A percentile compares a stretch with the other conserved stretches of the same genome.
Evolutionary conservation across 2,329 filamentous ascomycete species (phyloP).

Genomic region (Calonectria ilicicola): DNA sequence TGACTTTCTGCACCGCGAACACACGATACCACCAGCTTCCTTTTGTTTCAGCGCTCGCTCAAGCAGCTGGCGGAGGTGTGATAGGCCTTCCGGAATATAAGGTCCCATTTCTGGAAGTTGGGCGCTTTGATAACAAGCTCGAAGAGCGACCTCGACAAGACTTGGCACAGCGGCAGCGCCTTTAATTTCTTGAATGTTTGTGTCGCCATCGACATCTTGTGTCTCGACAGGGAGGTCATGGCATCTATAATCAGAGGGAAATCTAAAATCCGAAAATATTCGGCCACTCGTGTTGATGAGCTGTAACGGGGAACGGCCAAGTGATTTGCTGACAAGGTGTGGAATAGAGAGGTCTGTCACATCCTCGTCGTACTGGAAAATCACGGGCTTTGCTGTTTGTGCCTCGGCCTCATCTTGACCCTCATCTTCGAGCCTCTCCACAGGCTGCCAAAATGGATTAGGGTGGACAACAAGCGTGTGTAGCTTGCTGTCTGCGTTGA

Average conservation of each 20-base stretch:
- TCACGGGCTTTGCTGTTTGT: constrained; percentile 17
- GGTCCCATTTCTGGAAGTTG: constrained; percentile 56
- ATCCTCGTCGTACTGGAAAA: constrained; percentile 19
- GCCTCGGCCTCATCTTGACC: neutral
- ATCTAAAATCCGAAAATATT: constrained; percentile 45
- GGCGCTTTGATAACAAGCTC: constrained; percentile 57
- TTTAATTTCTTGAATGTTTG: neutral
- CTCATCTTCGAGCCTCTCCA: constrained; percentile 22
- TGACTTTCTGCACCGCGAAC: constrained; percentile 62
- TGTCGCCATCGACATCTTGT: constrained; percentile 19
- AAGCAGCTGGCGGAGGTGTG: constrained; percentile 55
- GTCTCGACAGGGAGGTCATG: constrained; percentile 39
- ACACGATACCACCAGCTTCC: constrained; percentile 61
- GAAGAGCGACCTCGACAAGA: constrained; percentile 63
- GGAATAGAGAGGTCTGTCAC: constrained; percentile 18
- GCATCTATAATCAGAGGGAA: constrained; percentile 38
- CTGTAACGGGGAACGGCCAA: constrained; percentile 49
- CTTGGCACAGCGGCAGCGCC: constrained; percentile 57
- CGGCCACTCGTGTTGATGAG: constrained; percentile 45
- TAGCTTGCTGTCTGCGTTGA: constrained; percentile 60
- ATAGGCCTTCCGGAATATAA: constrained; percentile 56
- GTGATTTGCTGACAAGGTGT: constrained; percentile 37
- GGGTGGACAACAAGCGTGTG: constrained; percentile 67
- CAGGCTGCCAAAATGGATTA: constrained; percentile 69
- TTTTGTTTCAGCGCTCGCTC: constrained; percentile 54